Base-by-base conservation (phyloP, 2,329 filamentous ascomycete species). In the Pseudonectria buxi region DNA sequence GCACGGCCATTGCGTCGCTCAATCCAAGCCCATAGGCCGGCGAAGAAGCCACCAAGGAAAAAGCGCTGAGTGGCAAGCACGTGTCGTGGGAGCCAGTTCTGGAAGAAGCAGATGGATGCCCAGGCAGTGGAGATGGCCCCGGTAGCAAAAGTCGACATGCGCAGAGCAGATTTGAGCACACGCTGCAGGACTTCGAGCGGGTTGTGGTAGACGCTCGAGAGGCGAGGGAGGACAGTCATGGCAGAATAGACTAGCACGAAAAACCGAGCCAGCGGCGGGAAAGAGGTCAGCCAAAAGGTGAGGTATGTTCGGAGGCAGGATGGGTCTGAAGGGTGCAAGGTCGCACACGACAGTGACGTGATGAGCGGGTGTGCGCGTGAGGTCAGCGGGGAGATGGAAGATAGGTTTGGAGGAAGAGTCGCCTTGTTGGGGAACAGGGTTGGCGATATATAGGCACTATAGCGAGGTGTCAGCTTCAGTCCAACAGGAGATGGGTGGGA, bases 21-120 rank as follows among this genome's bases (percentile, higher is more conserved):
- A 2, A 95, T 63, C 58, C 85, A 85, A 0, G 85, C 86, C 80
- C 89, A 95, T 16, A 92, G 61, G 1, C 92, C 92, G 1, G 84
- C 87, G 2, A 94, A 54, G 57, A 90, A 85, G 7, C 92, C 90
- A 34, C 86, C 86, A 0, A 95, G 68, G 71, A 94, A 95, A 71
- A 92, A 94, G 14, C 92, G 78, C 57, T 92, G 84, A 0, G 83
- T 89, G 0, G 89, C 76, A 1, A 95, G 69, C 7, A 88, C 69
- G 6, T 72, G 73, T 3, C 82, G 74, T 0, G 90, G 88, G 2
- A 96, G 71, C 53, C 83, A 73, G 30, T 74, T 68, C 61, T 94
- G 86, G 69, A 95, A 88, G 53, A 95, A 73, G 65, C 90, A 98
- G 49, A 95, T 81, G 38, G 79, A 83, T 1, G 81, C 88, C 92